Conservation (phyloP, 495 filamentous ascomycete species). For the Extremus antarcticus region DNA sequence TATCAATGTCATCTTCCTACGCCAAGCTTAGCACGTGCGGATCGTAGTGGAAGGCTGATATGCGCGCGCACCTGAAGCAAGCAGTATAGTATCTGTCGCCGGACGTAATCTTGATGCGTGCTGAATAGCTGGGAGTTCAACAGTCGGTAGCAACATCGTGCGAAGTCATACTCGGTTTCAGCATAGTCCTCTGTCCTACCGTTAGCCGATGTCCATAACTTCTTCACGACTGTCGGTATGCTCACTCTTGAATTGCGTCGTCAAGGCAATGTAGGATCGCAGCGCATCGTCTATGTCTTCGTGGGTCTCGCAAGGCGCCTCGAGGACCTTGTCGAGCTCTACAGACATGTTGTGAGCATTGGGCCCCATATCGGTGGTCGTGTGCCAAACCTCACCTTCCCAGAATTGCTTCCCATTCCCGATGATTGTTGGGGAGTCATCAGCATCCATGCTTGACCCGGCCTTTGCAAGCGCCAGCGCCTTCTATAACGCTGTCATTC, state of each 20-base stretch:
- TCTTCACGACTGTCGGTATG: too few species aligned
- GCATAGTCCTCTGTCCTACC: conserved; percentile 58
- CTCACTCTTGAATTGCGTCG: conserved; percentile 61
- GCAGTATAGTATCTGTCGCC: conserved; percentile 84
- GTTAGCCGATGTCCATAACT: too few species aligned
- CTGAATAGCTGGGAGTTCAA: conserved; percentile 64
- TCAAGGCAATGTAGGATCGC: conserved; percentile 70
- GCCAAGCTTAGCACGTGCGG: background rate
- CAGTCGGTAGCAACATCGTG: conserved; percentile 71
- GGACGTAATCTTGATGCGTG: conserved; percentile 71
- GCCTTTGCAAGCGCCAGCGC: conserved; percentile 13
- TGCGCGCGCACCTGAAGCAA: conserved; percentile 61
- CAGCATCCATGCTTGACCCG: conserved; percentile 45
- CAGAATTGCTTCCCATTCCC: conserved; percentile 91
- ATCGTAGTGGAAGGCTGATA: background rate
- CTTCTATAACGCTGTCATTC: background rate
- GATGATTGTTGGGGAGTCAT: conserved; percentile 54
- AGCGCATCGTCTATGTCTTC: conserved; percentile 77
- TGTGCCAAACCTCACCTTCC: conserved; percentile 50
- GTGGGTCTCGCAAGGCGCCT: conserved; percentile 58
- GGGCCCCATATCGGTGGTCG: background rate
- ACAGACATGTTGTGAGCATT: conserved; percentile 14
- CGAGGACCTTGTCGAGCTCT: conserved; percentile 78
- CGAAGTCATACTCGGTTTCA: conserved; percentile 72
- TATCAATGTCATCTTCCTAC: conserved; percentile 69